Base-by-base conservation (phyloP, 1,139 yeast species). In the Suzukiozyma palmioleophila region DNA sequence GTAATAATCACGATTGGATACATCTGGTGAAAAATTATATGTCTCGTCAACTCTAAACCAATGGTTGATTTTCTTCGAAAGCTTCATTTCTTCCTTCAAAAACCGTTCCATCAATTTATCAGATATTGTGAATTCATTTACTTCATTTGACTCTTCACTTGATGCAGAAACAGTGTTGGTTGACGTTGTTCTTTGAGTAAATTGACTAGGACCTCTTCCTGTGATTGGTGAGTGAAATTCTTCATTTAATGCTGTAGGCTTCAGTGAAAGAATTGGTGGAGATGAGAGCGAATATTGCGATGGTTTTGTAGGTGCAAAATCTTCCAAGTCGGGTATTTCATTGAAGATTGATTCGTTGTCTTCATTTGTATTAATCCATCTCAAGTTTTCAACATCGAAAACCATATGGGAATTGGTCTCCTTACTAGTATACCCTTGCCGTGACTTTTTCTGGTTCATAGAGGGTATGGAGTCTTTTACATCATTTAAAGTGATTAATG, bases 311-410 rank as follows among this genome's bases (percentile, higher is more conserved):
- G 39, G 43, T 15, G 36, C 33, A 24, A 40, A 35, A 13, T 43
- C 48, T n/a, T 34, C 35, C 15, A 54, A 54, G 43, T 69, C 76
- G 2, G 79, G 81, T 27, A 79, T 57, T 11, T 73, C 80, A 14
- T 64, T 70, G 50, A 81, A 78, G 4, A 81, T 77, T 43, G 77
- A 80, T 21, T 62, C 69, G 14, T 69, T 72, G 32, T 69, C 71
- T 9, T 51, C 52, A 12, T 49, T 45, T 27, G 56, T 56, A 42
- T 66, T 71, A 8, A 76, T 61, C 84, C 88, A 81, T 45, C 77
- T 65, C 56, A 81, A 59, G 40, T 75, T 73, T 18, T 69, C 73
- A 3, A 77, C 73, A 51, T 81, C 86, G 53, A 79, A 81, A 33
- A 72, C 68, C 88, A 82, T 82, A 43, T 77, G 74, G 2, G 73